Base-by-base conservation (phyloP, 345 rosid species). In the Pistacia atlantica region DNA sequence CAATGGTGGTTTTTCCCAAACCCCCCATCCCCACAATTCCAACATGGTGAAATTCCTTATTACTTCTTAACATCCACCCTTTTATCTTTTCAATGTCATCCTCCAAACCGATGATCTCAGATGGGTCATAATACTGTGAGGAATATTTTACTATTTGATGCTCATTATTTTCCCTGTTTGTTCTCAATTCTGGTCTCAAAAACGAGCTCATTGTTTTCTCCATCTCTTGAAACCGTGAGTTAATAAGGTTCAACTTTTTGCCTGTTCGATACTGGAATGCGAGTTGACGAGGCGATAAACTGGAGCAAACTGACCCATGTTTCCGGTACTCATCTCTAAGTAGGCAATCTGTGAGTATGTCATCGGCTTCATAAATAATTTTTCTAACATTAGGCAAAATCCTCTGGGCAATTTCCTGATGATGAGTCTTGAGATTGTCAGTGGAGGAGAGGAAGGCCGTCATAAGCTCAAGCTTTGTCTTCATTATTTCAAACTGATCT, bases 1-100 rank as follows among this genome's bases (percentile, higher is more conserved):
- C 48, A 22, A 55, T 55, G 38, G 83, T 83, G 60, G 86, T 80
- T 66, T 77, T 80, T 18, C 82, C 82, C 25, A 73, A 35, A 37
- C 82, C 80, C 11, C 80, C 80, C 78, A 82, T 76, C 56, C 82
- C 84, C 25, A 25, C 25, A 25, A 25, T 25, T 25, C 25, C 25
- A 25, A 25, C 25, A 25, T 25, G 25, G 25, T 25, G 25, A 25
- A 25, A 25, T 25, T 25, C 25, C 25, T 25, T 25, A 25, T 25
- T 25, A 25, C 25, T 22, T 25, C 25, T 25, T 25, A 0, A 25
- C 25, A 25, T 22, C 25, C 25, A 25, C 25, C 25, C 25, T 65
- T 73, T 83, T 8, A 78, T 71, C 70, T 71, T 83, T 51, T 31
- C 18, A 5, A 64, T 45, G 16, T 74, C 83, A 9, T 65, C 62